Evolutionary conservation across 2,329 filamentous ascomycete genomes (phyloP), one percentile per base, ranked within the genome.

Genomic region (Hypoxylon sp.): DNA sequence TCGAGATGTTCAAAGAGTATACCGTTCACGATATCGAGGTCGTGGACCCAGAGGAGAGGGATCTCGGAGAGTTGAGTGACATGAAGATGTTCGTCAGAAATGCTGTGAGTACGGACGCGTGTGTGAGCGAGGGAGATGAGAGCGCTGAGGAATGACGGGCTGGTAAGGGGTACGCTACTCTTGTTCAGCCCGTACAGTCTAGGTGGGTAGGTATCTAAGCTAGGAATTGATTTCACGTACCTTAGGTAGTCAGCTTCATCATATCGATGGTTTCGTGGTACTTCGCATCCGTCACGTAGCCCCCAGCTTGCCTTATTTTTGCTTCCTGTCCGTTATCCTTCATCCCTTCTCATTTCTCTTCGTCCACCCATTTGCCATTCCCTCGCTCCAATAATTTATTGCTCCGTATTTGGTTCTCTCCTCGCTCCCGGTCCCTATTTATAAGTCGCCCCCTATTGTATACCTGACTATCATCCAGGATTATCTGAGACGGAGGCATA

Each of bases 1-100:
- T 44, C 38, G 51, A 63, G 24, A 66, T 71, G 70, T 71, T 61
- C 61, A 42, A 66, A 33, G 64, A 56, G 36, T 71, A 70, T 20
- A 55, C 30, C 1, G 9, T 14, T 11, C 33, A 49, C 32, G 51
- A 55, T 22, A 50, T 61, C 26, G 20, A 26, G 16, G 36, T 45
- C 11, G 12, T 26, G 28, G 24, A 46, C 14, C 6, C 20, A 3
- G 51, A 49, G 2, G 40, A 57, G 22, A 14, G 24, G 16, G 26
- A 33, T 12, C 12, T 51, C 36, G 2, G 3, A 18, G 36, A 46
- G 6, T 44, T 57, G 9, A 40, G 4, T 3, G 44, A 26, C 24
- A 50, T 58, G 55, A 42, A 22, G 11, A 44, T 58, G 26, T 33
- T 22, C 26, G 55, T 58, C 30, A 45, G 55, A 9, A 57, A 57